Evolutionary conservation across 495 filamentous ascomycete genomes (phyloP), one percentile per base, ranked within the genome.

Genomic region (Ramalina peruviana): DNA sequence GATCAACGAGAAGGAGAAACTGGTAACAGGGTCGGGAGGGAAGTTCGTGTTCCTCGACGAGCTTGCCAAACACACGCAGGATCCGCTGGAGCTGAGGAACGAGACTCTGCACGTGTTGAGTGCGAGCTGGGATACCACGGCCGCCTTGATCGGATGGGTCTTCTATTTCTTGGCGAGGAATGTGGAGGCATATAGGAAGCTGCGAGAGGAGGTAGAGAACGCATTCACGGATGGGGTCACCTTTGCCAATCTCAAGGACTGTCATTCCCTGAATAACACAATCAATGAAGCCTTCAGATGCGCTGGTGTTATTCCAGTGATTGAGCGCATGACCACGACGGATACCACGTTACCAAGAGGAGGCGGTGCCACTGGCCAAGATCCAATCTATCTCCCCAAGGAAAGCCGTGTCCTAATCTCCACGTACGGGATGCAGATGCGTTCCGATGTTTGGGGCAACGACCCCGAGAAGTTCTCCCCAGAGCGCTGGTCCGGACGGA

Each of bases 31-130:
- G 7, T 33, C 30, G 9, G 30, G 30, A 1, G 26, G 23, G 12
- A 20, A 30, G 39, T 27, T 47, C 4, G 48, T 40, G 17, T 46
- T 86, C 38, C 68, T 84, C 3, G 64, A 83, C 49, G 80, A 77
- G 13, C 65, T 86, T 25, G 74, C 72, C 4, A 71, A 70, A 17
- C 67, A 75, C 20, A 82, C 74, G 3, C 66, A 74, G 39, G 68
- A 83, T 53, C 71, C 73, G 0, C 68, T 71, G 33, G 67, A 76
- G 27, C 65, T 85, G 17, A 66, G 80, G 25, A 72, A 76, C 53
- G 74, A 82, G 54, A 67, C 77, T 51, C 67, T 85, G 40, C 76
- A 81, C 48, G 70, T 83, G 40, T 66, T 85, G 0, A 65, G 76
- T 3, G 81, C 81, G 1, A 33, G 36, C 12, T 33, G 48, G 26